Conservation (phyloP, 1,139 yeast species). For the Blastobotrys capitulatus region DNA sequence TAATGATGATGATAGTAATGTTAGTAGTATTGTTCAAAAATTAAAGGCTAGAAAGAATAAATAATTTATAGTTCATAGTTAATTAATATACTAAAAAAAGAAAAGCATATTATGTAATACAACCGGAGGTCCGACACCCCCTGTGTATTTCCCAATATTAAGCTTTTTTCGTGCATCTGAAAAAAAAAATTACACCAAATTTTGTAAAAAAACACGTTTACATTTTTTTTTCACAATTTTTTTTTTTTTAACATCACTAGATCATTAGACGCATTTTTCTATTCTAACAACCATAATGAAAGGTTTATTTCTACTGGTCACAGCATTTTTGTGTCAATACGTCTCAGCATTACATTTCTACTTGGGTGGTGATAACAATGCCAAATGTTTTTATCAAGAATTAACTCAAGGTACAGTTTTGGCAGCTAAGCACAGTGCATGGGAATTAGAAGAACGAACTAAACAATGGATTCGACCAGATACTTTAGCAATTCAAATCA, state of each 20-base stretch:
- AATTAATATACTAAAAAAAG: too few species aligned
- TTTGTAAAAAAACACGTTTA: conserved; percentile 7
- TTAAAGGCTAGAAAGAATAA: conserved; percentile 17
- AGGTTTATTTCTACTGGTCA: conserved; percentile 5
- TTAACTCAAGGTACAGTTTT: conserved; percentile 54
- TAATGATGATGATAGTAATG: conserved; percentile 16
- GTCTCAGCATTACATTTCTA: conserved; percentile 46
- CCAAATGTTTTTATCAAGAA: conserved; percentile 63
- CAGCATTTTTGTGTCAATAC: conserved; percentile 18
- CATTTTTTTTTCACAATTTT: not conserved
- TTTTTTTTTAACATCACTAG: not conserved
- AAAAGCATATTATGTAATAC: too few species aligned
- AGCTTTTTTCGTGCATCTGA: too few species aligned
- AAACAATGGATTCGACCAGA: conserved; percentile 43
- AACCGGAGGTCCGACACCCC: too few species aligned
- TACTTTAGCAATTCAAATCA: conserved; percentile 43
- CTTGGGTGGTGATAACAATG: conserved; percentile 48
- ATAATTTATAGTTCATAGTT: not conserved
- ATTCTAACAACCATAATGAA: conserved; percentile 3
- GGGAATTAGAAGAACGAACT: conserved; percentile 45
- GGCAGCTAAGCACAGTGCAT: conserved; percentile 50
- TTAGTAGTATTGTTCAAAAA: conserved; percentile 21
- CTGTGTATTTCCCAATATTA: too few species aligned
- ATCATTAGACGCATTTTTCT: too few species aligned
- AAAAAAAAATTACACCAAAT: not conserved